Conservation (phyloP, 495 filamentous ascomycete genomes). For the Talaromyces stipitatus region DNA sequence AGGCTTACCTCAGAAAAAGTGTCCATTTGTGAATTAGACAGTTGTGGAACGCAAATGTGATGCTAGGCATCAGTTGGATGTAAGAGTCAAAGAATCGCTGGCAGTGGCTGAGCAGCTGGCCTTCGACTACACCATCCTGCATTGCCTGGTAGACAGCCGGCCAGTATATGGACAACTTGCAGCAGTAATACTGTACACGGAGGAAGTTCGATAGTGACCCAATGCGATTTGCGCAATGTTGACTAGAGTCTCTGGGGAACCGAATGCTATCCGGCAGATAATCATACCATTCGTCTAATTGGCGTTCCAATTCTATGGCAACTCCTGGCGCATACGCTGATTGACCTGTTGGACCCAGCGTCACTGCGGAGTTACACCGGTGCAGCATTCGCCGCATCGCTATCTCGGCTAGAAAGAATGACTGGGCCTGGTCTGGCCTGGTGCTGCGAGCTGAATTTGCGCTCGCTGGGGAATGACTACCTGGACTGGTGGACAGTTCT, state of each 20-base stretch:
- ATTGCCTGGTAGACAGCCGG: slow-evolving; percentile 5
- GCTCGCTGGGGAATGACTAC: neutral
- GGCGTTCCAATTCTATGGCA: slow-evolving; percentile 2
- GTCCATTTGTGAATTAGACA: slow-evolving; percentile 5
- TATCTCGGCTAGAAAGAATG: slow-evolving; percentile 3
- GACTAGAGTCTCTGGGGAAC: slow-evolving; percentile 2
- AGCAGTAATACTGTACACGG: slow-evolving; percentile 6
- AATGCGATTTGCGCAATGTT: neutral
- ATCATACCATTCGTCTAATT: slow-evolving; percentile 7
- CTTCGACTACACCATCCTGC: slow-evolving; percentile 2
- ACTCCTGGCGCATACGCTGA: slow-evolving; percentile 1
- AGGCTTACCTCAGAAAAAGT: slow-evolving; percentile 3
- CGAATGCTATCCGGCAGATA: slow-evolving; percentile 5
- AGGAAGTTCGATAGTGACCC: slow-evolving; percentile 2
- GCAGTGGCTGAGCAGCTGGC: slow-evolving; percentile 3
- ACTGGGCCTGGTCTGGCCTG: neutral
- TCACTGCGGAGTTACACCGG: slow-evolving; percentile 1
- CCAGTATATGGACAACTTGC: slow-evolving; percentile 6
- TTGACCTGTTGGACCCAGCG: slow-evolving; percentile 2
- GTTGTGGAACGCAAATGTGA: neutral
- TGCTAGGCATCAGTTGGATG: slow-evolving; percentile 2
- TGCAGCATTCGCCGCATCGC: slow-evolving; percentile 4
- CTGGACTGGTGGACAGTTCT: neutral
- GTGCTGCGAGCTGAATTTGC: neutral
- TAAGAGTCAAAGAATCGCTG: slow-evolving; percentile 2